Evolutionary conservation across 2,329 filamentous ascomycete species (phyloP), one percentile per base, ranked within the genome.

Genomic region (Phaeosphaeriaceae sp.): DNA sequence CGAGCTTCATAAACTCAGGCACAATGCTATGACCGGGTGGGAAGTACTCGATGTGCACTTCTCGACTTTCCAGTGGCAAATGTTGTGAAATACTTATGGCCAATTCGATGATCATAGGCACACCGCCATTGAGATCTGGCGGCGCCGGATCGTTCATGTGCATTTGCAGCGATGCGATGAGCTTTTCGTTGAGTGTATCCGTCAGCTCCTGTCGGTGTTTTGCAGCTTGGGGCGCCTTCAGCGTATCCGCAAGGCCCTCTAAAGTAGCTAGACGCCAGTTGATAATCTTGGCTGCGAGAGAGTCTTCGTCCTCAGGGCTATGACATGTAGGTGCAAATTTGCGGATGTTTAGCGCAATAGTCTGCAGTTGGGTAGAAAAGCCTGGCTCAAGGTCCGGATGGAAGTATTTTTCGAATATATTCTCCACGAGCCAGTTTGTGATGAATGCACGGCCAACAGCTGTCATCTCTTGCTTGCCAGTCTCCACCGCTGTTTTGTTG

Each of bases 401-500:
- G 76, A 99, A 97, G 74, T 89, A 92, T 45, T 87, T 87, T 71
- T 95, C 87, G 71, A 97, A 96, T 35, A 97, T 84, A 67, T 96
- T 90, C 38, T 96, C 90, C 18, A 93, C 87, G 5, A 99, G 77
- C 91, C 93, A 99, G 52, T 87, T 85, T 21, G 89, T 89, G 61
- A 99, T 92, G 57, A 92, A 86, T 11, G 93, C 92, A 45, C 93
- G 86, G 13, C 94, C 94, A 18, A 96, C 88, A 4, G 92, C 92
- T 6, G 92, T 97, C 94, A 99, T 99, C 74, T 99, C 94, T 72
- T 97, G 92, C 68, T 92, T 96, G 53, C 92, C 94, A 8, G 88
- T 91, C 63, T 87, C 84, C 45, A 95, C 81, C 1, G 92, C 93
- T 64, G 96, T 92, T 43, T 88, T 81, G 71, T 93, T 97, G 58